phyloP scores from a whole-genome alignment of 2,329 filamentous ascomycete species.

The Fusarium euwallaceae region DNA sequence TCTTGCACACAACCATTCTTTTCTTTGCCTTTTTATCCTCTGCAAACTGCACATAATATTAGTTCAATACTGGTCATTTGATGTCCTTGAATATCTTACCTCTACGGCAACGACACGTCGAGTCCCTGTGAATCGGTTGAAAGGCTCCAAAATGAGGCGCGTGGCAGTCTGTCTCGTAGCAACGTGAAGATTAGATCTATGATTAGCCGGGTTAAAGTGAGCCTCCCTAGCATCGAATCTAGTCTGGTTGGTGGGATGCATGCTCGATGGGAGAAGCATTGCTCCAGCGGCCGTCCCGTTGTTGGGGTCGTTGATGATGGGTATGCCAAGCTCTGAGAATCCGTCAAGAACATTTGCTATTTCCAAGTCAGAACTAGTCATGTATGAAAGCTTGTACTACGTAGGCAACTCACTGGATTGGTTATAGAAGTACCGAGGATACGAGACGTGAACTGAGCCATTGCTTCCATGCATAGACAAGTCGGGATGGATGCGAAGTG shows the following conservation, averaged over 20 bases:
- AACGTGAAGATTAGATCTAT: conserved; percentile 18
- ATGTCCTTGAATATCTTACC: background rate
- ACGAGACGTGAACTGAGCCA: conserved; percentile 28
- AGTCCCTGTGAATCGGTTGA: background rate
- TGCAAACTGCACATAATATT: conserved; percentile 5
- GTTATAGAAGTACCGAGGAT: conserved; percentile 21
- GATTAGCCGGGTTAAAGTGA: conserved; percentile 6
- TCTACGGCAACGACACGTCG: conserved; percentile 26
- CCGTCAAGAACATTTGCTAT: conserved; percentile 18
- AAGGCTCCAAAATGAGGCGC: conserved; percentile 15
- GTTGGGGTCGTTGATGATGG: conserved; percentile 24
- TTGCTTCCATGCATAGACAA: conserved; percentile 7
- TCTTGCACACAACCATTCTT: background rate
- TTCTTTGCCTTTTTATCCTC: background rate
- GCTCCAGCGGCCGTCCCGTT: conserved; percentile 24
- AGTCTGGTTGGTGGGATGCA: conserved; percentile 16
- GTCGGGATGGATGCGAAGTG: conserved; percentile 19
- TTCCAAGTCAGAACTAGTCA: background rate
- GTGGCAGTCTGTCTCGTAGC: conserved; percentile 15
- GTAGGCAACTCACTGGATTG: conserved; percentile 7
- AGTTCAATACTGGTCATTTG: background rate
- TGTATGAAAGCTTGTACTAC: background rate
- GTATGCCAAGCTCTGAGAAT: conserved; percentile 23
- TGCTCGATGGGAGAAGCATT: conserved; percentile 29
- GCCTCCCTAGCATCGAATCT: conserved; percentile 27